Evolutionary conservation across 805 yeast genomes (phyloP), one percentile per base, ranked within the genome.

Genomic region (Hanseniaspora thailandica): DNA sequence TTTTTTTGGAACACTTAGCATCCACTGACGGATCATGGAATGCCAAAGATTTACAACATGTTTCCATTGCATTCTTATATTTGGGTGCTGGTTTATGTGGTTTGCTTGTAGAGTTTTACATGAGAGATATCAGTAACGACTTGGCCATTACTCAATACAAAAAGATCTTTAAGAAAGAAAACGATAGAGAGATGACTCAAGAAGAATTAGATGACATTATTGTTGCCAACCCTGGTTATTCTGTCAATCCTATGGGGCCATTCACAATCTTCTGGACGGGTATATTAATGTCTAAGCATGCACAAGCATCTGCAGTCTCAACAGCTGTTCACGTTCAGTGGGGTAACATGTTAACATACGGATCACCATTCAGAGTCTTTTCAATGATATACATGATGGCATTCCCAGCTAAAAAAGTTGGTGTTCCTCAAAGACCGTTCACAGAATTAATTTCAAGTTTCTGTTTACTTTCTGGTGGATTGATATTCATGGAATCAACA

Each of bases 211-310:
- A 54, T 49, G 58, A 59, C n/a, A 54, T 61, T 9, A 45, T 59
- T 33, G 71, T 69, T 4, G 73, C 75, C 12, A 67, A 82, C 1
- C 89, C 89, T 1, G 94, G 94, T 0, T 85, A 72, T 66, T 82
- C 95, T 1, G 89, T 95, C 58, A 93, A 93, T 65, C 97, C 97
- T 33, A 87, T 93, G 77, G 97, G 97, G 3, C 81, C 86, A 1
- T 77, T 93, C 58, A 87, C 94, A 2, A 85, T 93, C 33, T 93
- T 86, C 69, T 93, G 96, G 95, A 93, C 97, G 1, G 98, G 98
- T 28, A 75, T 83, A 13, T 73, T 93, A 57, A 93, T 93, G 98
- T 88, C 97, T 1, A 86, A 84, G 66, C 98, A 93, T 68, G 81
- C 80, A 38, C 98, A 93, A 68, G 84, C 89, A 5, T 82, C 93